Evolutionary conservation across 2,329 filamentous ascomycete genomes (phyloP).

Genomic region (Beauveria rudraprayagi): DNA sequence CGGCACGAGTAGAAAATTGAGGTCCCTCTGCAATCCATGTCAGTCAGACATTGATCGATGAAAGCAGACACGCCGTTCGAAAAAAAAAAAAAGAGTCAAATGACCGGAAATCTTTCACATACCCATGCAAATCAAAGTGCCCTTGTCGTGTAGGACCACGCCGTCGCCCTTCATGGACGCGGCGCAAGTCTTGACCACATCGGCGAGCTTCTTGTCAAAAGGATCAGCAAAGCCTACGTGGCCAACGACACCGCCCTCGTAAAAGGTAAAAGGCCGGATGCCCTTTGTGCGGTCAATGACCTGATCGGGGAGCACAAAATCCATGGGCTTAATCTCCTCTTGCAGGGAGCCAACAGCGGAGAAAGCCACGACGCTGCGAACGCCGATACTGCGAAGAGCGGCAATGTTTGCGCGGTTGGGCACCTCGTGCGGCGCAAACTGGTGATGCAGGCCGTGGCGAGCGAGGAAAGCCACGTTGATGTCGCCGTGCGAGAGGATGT

Average conservation of each 20-base stretch:
- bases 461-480: slow-evolving; percentile 86
- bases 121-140: slow-evolving; percentile 89
- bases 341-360: slow-evolving; percentile 87
- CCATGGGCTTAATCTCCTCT: slow-evolving; percentile 88
- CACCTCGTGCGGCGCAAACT: slow-evolving; percentile 91
- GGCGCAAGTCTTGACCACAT: slow-evolving; percentile 71
- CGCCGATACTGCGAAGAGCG: slow-evolving; percentile 85
- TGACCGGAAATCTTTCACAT: slow-evolving; percentile 23
- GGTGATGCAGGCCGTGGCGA: slow-evolving; percentile 82
- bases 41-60: background rate
- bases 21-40: slow-evolving; percentile 64
- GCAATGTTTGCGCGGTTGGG: slow-evolving; percentile 92
- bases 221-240: slow-evolving; percentile 95
- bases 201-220: slow-evolving; percentile 72
- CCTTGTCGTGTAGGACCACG: slow-evolving; percentile 74
- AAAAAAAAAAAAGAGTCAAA: background rate
- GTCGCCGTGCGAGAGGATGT: slow-evolving; percentile 79
- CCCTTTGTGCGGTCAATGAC: slow-evolving; percentile 97
- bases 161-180: slow-evolving; percentile 70
- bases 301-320: slow-evolving; percentile 95
- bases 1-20: slow-evolving; percentile 92
- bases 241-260: slow-evolving; percentile 82
- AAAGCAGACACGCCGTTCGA: background rate
- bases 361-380: slow-evolving; percentile 88
- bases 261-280: slow-evolving; percentile 89